Base-by-base conservation (phyloP, 2,329 filamentous ascomycete species). In the Ceratocystis cubensis region DNA sequence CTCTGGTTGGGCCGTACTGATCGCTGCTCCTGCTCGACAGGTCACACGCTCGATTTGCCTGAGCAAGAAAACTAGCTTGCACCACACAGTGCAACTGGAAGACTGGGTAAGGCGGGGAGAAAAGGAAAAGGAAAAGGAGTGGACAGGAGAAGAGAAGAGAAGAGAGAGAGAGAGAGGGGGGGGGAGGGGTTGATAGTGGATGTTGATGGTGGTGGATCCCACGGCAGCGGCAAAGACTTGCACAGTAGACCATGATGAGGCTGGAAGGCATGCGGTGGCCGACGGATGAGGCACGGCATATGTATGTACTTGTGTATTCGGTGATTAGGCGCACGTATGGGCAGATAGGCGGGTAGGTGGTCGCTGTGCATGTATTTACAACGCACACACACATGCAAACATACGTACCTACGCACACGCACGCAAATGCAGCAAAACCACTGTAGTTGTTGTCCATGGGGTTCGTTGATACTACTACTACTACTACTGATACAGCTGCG, bases 321-420 rank as follows among this genome's bases (percentile, higher is more conserved):
- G 10, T 37, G 33, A 37, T 37, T 37, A 37, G 33, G 33, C 33
- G 33, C 33, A 37, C 33, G 33, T 37, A 37, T 37, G 33, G 33
- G 33, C n/a, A 48, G 17, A 48, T 48, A 17, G 17, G 17, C n/a
- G 45, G 45, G n/a, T 48, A 20, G 17, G 17, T 22, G 41, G n/a
- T 37, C 41, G 37, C 57, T 10, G 28, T 61, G n/a, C 37, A 41
- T 61, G 15, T 61, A 30, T 44, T 37, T 37, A 37, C 33, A 37
- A 41, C 20, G 30, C 20, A 41, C 15, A 57, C 20, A 17, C n/a
- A 61, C 57, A 61, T 61, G 30, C 28, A 61, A n/a, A 44, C 57
- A 41, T 61, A 30, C 30, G 20, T 61, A 33, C 57, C 33, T 61
- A 61, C 57, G 41, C 44, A 61, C 57, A 30, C 25, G 37, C 37